phyloP scores from a whole-genome alignment of 2,329 filamentous ascomycete species.

The Talaromyces albobiverticillius region DNA sequence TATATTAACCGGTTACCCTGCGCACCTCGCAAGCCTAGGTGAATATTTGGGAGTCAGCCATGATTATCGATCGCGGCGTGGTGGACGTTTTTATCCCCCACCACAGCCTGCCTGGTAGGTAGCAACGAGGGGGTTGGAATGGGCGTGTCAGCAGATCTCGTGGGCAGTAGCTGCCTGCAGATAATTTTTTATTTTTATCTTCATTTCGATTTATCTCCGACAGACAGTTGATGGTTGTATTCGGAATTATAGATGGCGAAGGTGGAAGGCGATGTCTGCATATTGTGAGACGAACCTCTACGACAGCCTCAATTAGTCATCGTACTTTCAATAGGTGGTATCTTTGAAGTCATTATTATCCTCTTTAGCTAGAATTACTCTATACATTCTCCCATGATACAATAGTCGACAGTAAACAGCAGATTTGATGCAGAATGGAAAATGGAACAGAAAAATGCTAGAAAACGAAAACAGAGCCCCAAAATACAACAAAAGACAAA shows the following conservation, averaged over 20 bases:
- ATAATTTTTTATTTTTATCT: not conserved
- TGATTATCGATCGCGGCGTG: not conserved
- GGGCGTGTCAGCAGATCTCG: not conserved
- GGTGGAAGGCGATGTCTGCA: no score
- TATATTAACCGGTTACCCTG: not conserved
- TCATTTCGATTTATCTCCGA: not conserved
- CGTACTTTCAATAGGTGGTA: no score
- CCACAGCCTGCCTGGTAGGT: no score
- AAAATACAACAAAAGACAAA: not conserved
- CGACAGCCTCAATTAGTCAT: no score
- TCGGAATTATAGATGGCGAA: no score
- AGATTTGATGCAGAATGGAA: not conserved
- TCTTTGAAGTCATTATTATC: no score
- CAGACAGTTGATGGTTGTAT: no score
- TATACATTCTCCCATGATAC: not conserved
- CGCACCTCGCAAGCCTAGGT: not conserved
- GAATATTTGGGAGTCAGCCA: not conserved
- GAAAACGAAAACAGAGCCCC: not conserved
- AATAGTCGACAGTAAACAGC: not conserved
- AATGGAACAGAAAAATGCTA: no score
- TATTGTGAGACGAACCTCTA: no score
- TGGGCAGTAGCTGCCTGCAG: not conserved
- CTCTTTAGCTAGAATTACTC: not conserved
- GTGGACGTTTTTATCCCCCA: no score
- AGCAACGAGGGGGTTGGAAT: not conserved